Base-by-base conservation (phyloP, 345 rosid genomes). In the Citrus glauca region DNA sequence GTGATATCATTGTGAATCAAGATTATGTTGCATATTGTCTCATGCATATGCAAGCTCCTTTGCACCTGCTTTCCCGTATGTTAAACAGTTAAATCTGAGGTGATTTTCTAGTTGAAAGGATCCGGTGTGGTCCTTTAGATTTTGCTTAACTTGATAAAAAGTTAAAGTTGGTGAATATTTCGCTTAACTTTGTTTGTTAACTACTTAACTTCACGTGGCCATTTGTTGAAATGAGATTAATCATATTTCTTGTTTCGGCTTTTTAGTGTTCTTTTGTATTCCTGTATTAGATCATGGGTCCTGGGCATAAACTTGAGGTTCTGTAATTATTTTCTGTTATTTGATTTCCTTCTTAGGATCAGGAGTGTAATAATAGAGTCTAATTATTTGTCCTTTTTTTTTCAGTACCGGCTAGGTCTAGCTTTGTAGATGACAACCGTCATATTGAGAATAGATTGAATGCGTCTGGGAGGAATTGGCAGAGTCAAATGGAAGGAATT, bases 381-480 rank as follows among this genome's bases (percentile, higher is more conserved):
- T 74, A 62, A 48, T 62, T 74, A 64, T 65, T 17, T 65, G 9
- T 42, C 33, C 45, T 42, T 42, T 70, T 65, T 70, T 71, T 65
- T 62, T 62, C 59, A 25, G 61, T 42, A 48, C 87, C 86, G 82
- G 91, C 80, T 77, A 76, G 78, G 60, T 78, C 80, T 27, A 55
- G 79, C 74, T 84, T 78, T 63, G 61, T 79, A n/a, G 85, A 80
- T 71, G 81, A 70, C 62, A 68, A 80, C 56, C 77, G 81, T 76
- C 85, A 73, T 73, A 75, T 79, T 80, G 88, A 81, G 70, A 78
- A 66, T 48, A 77, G 88, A 71, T 82, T 48, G 50, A 79, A 75
- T 56, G 28, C 80, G 76, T 76, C 81, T 69, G 77, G 89, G 93
- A 85, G 82, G 70, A 80, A 73, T 28, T 78, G 78, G 86, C 84